Percentiles rank a stretch among this genome's conserved stretches.
phyloP scores from a whole-genome alignment of 2,329 filamentous ascomycete species.

The Pleomassaria siparia region DNA sequence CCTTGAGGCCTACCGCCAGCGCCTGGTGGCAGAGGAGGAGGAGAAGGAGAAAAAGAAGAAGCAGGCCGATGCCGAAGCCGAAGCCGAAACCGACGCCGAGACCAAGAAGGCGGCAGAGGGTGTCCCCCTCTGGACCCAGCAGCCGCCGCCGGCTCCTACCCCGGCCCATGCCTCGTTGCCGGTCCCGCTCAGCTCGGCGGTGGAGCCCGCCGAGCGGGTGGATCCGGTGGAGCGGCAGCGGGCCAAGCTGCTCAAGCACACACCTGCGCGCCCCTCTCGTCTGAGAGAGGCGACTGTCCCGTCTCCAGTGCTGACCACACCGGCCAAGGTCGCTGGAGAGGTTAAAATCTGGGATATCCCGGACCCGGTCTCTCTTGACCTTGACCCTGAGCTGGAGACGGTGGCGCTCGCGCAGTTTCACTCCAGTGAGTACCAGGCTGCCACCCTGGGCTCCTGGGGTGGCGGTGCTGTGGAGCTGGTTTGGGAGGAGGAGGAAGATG shows the following conservation, averaged over 20 bases:
- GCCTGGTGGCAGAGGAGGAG: not conserved
- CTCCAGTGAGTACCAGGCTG: no score
- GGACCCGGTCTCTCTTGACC: slow-evolving; percentile 16
- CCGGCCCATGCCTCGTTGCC: slow-evolving; percentile 38
- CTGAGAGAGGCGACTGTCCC: slow-evolving; percentile 37
- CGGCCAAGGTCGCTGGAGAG: slow-evolving; percentile 26
- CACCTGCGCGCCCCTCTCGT: slow-evolving; percentile 36
- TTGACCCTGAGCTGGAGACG: slow-evolving; percentile 14
- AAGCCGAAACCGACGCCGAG: no score
- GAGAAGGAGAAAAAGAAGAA: not conserved
- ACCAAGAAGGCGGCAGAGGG: slow-evolving; percentile 11
- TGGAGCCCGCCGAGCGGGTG: slow-evolving; percentile 7
- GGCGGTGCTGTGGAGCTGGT: no score
- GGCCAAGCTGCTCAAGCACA: slow-evolving; percentile 34
- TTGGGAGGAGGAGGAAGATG: no score
- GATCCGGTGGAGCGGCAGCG: slow-evolving; percentile 33
- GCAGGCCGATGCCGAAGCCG: slow-evolving; percentile 3
- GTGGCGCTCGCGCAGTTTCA: no score
- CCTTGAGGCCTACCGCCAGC: not conserved
- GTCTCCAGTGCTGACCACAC: no score
- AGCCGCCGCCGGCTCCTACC: slow-evolving; percentile 38
- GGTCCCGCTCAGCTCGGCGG: slow-evolving; percentile 6
- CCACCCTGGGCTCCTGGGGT: no score
- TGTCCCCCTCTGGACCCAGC: slow-evolving; percentile 31
- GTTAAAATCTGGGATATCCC: slow-evolving; percentile 17